Percentiles rank a stretch among this genome's conserved stretches.
These are phyloP conservation scores for Rossbeevera mucosa DNA, from an alignment of 768 basidiomycete species.

Conservation along the genomic window DNA sequence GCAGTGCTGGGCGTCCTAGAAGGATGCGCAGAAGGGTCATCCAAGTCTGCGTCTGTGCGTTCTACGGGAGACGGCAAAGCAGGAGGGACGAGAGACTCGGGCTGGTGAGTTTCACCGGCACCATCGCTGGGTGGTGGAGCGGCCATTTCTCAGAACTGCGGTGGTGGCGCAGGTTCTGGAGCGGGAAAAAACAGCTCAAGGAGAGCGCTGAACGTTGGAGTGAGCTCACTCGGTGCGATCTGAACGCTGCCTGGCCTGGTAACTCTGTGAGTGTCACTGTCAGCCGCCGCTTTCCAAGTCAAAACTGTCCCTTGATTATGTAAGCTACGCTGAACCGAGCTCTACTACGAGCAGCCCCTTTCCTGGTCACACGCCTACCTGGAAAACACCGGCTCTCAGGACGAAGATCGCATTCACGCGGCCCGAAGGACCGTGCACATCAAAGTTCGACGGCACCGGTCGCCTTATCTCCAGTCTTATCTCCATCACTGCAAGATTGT, in stretches of 20 bases:
- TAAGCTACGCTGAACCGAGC: no score
- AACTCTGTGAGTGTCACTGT: not conserved
- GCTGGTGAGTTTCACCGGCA: not conserved
- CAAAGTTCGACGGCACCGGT: not conserved
- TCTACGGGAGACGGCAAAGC: constrained; percentile 1
- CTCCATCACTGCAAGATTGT: constrained; percentile 8
- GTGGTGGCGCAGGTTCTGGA: constrained; percentile 3
- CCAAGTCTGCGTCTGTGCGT: constrained; percentile 6
- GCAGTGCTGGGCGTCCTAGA: constrained; percentile 24
- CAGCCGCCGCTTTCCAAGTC: not conserved
- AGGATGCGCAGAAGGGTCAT: constrained; percentile 1
- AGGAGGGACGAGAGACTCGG: constrained; percentile 28
- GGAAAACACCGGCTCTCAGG: no score
- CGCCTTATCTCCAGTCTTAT: not conserved
- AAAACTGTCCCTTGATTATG: constrained; percentile 9
- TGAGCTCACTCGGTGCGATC: not conserved
- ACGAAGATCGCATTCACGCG: not conserved
- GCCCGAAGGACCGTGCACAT: not conserved
- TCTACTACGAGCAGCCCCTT: no score
- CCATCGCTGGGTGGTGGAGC: constrained; percentile 35
- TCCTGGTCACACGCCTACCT: no score
- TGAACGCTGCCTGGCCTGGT: not conserved
- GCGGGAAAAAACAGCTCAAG: not conserved
- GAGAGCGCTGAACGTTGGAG: not conserved
- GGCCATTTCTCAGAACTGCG: constrained; percentile 22